Conservation (phyloP, 768 basidiomycete genomes). For the Dioszegia aurantiaca region DNA sequence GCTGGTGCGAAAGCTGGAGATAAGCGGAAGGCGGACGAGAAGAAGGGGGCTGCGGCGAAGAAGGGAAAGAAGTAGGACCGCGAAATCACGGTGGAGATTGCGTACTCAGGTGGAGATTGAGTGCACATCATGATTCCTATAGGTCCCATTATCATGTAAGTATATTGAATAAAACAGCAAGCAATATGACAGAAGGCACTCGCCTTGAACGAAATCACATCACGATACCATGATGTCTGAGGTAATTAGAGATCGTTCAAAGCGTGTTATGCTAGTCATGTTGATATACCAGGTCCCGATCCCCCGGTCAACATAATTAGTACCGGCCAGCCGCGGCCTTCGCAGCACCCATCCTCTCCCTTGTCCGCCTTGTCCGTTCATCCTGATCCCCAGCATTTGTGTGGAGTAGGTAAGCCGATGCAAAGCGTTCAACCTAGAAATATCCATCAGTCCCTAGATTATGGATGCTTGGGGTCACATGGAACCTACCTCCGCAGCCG, state of each 20-base stretch:
- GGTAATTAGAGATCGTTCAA: no score
- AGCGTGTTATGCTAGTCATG: neutral
- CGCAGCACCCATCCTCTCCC: slow-evolving; percentile 14
- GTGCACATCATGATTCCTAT: no score
- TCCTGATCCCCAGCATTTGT: slow-evolving; percentile 14
- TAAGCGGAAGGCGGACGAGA: slow-evolving; percentile 58
- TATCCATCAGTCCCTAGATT: neutral
- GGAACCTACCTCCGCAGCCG: slow-evolving; percentile 46
- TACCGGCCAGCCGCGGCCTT: slow-evolving; percentile 23
- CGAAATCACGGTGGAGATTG: no score
- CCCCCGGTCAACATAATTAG: neutral
- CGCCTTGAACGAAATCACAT: no score
- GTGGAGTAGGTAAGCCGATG: slow-evolving; percentile 13
- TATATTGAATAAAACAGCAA: no score
- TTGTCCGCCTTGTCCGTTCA: slow-evolving; percentile 15
- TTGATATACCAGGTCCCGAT: neutral
- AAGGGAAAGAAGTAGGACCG: slow-evolving; percentile 51
- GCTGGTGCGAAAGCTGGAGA: slow-evolving; percentile 41
- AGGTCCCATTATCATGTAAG: no score
- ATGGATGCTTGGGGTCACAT: neutral
- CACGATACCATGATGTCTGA: no score
- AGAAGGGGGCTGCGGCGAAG: slow-evolving; percentile 53
- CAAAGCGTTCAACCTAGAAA: slow-evolving; percentile 29
- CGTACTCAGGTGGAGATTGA: no score
- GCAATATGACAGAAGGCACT: no score